phyloP scores from a whole-genome alignment of 176 grass and related monocot species.

The Triticum monococcum region DNA sequence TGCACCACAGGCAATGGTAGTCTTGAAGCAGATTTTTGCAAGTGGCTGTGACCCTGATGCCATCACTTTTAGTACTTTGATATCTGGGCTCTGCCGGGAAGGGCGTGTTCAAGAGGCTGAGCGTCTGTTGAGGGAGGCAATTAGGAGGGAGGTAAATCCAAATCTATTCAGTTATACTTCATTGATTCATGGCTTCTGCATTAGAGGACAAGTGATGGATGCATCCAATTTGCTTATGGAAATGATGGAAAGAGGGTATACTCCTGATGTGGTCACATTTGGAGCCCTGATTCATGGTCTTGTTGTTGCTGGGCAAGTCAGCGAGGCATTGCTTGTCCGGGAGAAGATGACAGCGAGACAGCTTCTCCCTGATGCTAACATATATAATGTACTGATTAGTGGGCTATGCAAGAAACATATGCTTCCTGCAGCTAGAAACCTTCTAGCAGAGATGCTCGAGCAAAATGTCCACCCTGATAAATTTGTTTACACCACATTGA shows the following conservation, averaged over 20 bases:
- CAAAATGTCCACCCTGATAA: constrained; percentile 76
- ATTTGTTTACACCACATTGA: constrained; percentile 78
- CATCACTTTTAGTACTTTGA: constrained; percentile 72
- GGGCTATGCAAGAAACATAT: constrained; percentile 81
- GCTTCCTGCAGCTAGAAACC: constrained; percentile 72
- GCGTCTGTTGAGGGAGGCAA: constrained; percentile 50
- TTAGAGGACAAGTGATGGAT: constrained; percentile 38
- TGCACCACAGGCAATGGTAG: constrained; percentile 43
- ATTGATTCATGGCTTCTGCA: constrained; percentile 58
- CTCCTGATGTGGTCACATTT: constrained; percentile 67
- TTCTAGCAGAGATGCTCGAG: constrained; percentile 76
- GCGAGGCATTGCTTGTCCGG: constrained; percentile 51
- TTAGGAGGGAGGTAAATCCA: constrained; percentile 53
- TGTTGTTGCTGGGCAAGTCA: constrained; percentile 51
- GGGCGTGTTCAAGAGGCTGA: constrained; percentile 42
- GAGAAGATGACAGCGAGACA: constrained; percentile 70
- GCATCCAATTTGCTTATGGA: constrained; percentile 67
- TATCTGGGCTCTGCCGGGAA: constrained; percentile 52
- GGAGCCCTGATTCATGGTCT: constrained; percentile 75
- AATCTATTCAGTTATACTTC: constrained; percentile 70
- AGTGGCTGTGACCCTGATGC: constrained; percentile 44
- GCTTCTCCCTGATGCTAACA: constrained; percentile 61
- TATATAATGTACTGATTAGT: constrained; percentile 80
- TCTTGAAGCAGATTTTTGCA: constrained; percentile 68
- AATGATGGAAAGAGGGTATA: constrained; percentile 59